Conservation (phyloP, 805 yeast species). For the Nakazawaea molendinolei region DNA sequence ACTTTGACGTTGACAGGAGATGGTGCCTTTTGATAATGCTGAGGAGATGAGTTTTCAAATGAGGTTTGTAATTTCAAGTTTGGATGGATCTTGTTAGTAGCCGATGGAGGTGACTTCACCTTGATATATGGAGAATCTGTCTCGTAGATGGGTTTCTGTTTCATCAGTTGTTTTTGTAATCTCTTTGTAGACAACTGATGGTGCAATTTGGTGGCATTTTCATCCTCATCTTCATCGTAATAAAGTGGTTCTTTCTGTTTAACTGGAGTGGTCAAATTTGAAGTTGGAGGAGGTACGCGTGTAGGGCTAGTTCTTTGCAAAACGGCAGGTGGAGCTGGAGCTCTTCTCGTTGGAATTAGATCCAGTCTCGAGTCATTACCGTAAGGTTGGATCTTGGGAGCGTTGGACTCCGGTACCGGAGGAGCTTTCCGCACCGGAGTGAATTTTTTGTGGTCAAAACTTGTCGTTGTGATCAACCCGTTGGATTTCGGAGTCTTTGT, state of each 20-base stretch:
- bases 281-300: neutral
- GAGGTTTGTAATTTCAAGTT: conserved; percentile 27
- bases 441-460: conserved; percentile 16
- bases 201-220: conserved; percentile 2
- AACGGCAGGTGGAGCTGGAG: conserved; percentile 45
- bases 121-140: conserved; percentile 11
- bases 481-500: conserved; percentile 26
- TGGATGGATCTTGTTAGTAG: conserved; percentile 21
- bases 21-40: conserved; percentile 5
- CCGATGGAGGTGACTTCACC: conserved; percentile 10
- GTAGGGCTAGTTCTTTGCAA: neutral
- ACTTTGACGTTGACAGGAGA: conserved; percentile 3
- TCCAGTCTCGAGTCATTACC: conserved; percentile 19
- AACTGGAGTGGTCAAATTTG: neutral
- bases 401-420: conserved; percentile 25
- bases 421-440: conserved; percentile 37
- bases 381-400: conserved; percentile 9
- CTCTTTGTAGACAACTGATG: conserved; percentile 11
- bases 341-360: conserved; percentile 43
- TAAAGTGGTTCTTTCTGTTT: neutral
- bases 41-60: conserved; percentile 12
- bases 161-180: conserved; percentile 9
- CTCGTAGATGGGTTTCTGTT: conserved; percentile 12
- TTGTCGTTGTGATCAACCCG: conserved; percentile 11
- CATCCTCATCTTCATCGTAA: neutral